Conservation (phyloP, 2,329 filamentous ascomycete species). For the Diatrype stigma region DNA sequence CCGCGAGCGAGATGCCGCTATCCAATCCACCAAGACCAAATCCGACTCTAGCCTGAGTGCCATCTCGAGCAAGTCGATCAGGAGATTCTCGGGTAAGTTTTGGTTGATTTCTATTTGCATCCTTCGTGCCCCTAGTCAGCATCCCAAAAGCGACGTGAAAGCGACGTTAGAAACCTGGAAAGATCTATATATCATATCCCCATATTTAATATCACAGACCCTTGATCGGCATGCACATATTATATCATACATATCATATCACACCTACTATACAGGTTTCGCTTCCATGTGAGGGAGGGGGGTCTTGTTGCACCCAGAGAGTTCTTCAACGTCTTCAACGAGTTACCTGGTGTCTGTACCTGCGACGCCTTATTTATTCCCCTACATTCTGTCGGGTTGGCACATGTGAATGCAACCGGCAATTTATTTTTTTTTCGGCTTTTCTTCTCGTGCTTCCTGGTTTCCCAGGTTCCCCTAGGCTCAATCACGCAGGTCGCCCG, state of each 20-base stretch:
- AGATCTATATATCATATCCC: no score
- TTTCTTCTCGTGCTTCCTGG: not conserved
- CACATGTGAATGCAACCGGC: not conserved
- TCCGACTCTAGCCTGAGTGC: not conserved
- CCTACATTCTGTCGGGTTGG: not conserved
- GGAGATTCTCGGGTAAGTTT: not conserved
- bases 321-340: no score
- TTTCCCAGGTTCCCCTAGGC: no score
- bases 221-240: no score
- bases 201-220: no score
- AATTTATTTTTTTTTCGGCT: not conserved
- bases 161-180: no score
- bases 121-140: no score
- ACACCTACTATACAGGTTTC: no score
- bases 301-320: not conserved
- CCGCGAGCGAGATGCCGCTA: not conserved
- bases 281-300: no score
- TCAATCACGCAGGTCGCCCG: slow-evolving; percentile 1
- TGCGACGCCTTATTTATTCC: no score
- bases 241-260: no score
- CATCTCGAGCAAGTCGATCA: not conserved
- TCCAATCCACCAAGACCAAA: not conserved
- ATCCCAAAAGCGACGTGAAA: no score
- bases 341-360: not conserved
- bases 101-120: not conserved